Percentiles rank a stretch among this genome's conserved stretches.
These are phyloP conservation scores for Silene latifolia DNA, from an alignment of 148 eudicot genomes.

Conservation along the genomic window DNA sequence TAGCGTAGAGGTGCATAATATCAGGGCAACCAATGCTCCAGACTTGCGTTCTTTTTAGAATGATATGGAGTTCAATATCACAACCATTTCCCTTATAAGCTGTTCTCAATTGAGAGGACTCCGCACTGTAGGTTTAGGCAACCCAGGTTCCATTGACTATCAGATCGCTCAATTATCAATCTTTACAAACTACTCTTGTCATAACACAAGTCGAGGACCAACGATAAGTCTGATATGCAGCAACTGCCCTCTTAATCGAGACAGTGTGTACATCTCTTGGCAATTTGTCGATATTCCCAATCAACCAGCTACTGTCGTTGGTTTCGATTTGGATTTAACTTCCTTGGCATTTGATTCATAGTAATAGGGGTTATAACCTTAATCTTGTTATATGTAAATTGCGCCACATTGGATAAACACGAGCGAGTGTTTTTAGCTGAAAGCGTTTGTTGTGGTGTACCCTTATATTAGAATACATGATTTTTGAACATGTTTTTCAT, in stretches of 20 bases:
- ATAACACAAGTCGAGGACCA: constrained; percentile 76
- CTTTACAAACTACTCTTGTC: constrained; percentile 73
- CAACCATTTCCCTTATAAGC: constrained; percentile 76
- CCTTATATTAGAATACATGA: too few species aligned
- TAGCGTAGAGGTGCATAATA: constrained; percentile 72
- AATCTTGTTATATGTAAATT: too few species aligned
- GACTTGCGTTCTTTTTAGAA: constrained; percentile 70
- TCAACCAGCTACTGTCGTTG: constrained; percentile 82
- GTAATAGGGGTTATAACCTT: too few species aligned
- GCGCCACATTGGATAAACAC: too few species aligned
- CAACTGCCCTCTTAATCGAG: constrained; percentile 55
- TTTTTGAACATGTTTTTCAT: too few species aligned
- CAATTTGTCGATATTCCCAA: constrained; percentile 72
- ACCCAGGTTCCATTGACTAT: constrained; percentile 62
- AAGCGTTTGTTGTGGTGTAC: too few species aligned
- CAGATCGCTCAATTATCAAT: constrained; percentile 49
- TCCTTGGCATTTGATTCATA: too few species aligned
- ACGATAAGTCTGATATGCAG: constrained; percentile 53
- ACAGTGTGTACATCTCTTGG: constrained; percentile 71
- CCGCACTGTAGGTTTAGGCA: constrained; percentile 57
- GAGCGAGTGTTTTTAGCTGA: too few species aligned
- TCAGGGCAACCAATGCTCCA: constrained; percentile 78
- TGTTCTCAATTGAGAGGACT: constrained; percentile 71
- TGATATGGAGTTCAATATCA: constrained; percentile 84
- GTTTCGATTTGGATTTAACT: constrained; percentile 49